A percentile compares a stretch with the other conserved stretches of the same genome.
phyloP scores from a whole-genome alignment of 2,329 filamentous ascomycete genomes.

The Cytospora piceicola region DNA sequence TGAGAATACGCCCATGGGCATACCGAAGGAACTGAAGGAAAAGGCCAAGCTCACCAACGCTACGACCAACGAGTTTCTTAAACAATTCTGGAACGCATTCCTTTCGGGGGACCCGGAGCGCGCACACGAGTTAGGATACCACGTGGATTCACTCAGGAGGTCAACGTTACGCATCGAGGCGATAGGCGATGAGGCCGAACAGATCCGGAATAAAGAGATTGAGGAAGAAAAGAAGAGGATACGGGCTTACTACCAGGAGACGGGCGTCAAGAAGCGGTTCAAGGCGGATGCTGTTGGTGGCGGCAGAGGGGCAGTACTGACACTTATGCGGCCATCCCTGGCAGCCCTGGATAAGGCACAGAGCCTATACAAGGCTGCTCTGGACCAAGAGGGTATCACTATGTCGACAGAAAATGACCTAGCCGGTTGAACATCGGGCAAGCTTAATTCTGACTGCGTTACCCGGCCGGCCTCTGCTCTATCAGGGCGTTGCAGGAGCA shows the following conservation, averaged over 20 bases:
- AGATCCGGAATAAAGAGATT: constrained; percentile 69
- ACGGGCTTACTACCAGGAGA: constrained; percentile 69
- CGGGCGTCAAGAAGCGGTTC: constrained; percentile 73
- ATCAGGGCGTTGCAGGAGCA: not conserved
- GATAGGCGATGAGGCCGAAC: constrained; percentile 80
- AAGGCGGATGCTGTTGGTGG: constrained; percentile 72
- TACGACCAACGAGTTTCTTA: constrained; percentile 93
- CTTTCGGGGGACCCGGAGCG: constrained; percentile 84
- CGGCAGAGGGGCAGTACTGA: constrained; percentile 74
- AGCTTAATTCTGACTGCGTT: not conserved
- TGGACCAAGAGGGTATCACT: constrained; percentile 63
- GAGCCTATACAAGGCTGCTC: constrained; percentile 70
- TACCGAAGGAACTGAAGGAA: constrained; percentile 60
- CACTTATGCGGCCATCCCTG: constrained; percentile 75
- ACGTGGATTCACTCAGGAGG: constrained; percentile 79
- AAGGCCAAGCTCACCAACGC: constrained; percentile 76
- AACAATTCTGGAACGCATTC: constrained; percentile 95
- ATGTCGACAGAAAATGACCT: constrained; percentile 30
- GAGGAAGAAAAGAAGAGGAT: constrained; percentile 71
- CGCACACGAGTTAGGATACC: constrained; percentile 76
- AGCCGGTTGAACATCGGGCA: not conserved
- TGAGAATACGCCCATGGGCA: constrained; percentile 56
- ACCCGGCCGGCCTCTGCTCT: not conserved
- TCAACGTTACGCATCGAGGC: constrained; percentile 79
- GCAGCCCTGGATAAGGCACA: constrained; percentile 72